Percentiles rank a stretch among this genome's conserved stretches.
Evolutionary conservation across 2,329 filamentous ascomycete species (phyloP).

Genomic region (Microdochium paspali): DNA sequence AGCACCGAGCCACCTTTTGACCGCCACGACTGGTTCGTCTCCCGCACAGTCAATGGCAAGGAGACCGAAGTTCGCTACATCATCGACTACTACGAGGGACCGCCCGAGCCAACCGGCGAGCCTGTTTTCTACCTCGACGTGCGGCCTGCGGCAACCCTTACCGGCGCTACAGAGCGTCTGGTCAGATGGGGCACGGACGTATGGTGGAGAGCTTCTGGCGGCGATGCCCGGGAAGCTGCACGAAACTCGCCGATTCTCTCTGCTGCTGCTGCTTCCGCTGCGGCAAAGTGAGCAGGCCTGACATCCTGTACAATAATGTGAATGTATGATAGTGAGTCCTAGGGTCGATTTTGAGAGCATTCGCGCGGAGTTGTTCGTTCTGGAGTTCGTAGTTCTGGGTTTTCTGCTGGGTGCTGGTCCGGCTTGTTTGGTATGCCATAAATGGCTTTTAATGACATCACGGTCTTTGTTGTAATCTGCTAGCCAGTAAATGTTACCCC

Average conservation of each 20-base stretch:
- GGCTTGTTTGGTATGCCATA: too few relatives aligned
- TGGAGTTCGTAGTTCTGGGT: background rate
- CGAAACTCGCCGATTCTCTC: background rate
- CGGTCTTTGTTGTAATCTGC: too few relatives aligned
- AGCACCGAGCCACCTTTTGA: constrained; percentile 86
- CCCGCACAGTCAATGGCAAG: constrained; percentile 58
- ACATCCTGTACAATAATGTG: background rate
- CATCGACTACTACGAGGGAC: constrained; percentile 91
- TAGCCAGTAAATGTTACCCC: too few relatives aligned
- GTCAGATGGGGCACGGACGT: constrained; percentile 88
- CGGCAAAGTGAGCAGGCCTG: background rate
- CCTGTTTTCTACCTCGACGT: constrained; percentile 96
- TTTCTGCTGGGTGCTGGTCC: too few relatives aligned
- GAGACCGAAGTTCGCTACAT: constrained; percentile 80
- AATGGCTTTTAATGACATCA: too few relatives aligned
- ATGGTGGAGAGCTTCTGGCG: constrained; percentile 85
- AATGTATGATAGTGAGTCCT: background rate
- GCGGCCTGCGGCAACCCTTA: constrained; percentile 76
- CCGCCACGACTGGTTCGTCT: constrained; percentile 93
- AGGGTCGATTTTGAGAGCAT: background rate
- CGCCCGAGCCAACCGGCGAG: constrained; percentile 73
- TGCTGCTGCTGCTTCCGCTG: background rate
- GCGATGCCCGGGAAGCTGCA: constrained; percentile 41
- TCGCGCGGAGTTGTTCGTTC: background rate
- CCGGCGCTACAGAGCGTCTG: constrained; percentile 69